Evolutionary conservation across 805 yeast species (phyloP).

Genomic region (Clavispora santaluciae): DNA sequence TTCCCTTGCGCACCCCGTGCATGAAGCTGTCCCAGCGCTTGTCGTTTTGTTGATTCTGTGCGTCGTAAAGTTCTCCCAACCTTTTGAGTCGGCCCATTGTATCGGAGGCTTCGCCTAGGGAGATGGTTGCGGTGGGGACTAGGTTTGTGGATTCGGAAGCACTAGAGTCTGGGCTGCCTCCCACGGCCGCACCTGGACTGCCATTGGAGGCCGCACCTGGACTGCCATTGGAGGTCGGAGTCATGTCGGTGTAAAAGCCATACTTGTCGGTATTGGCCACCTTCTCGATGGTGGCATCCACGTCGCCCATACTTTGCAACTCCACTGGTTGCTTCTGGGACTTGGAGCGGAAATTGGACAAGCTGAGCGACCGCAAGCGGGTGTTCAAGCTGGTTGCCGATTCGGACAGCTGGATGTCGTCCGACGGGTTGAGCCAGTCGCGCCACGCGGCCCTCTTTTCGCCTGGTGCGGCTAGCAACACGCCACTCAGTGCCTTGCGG

Average conservation of each 20-base stretch:
- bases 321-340: constrained; percentile 36
- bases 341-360: neutral
- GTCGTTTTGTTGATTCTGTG: constrained; percentile 31
- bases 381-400: neutral
- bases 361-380: neutral
- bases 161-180: neutral
- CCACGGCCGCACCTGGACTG: too few relatives aligned
- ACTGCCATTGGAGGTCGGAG: too few relatives aligned
- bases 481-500: too few relatives aligned
- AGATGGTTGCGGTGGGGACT: neutral
- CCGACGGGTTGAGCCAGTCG: constrained; percentile 9
- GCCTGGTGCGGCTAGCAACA: neutral
- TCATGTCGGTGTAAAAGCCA: constrained; percentile 42
- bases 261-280: constrained; percentile 39
- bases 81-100: constrained; percentile 29
- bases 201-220: too few relatives aligned
- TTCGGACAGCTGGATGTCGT: neutral
- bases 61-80: constrained; percentile 42
- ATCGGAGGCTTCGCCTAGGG: neutral
- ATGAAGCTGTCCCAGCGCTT: constrained; percentile 45
- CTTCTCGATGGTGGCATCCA: neutral
- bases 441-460: constrained; percentile 5
- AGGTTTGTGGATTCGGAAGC: neutral
- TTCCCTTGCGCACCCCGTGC: constrained; percentile 24
- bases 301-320: constrained; percentile 26